Conservation (phyloP, 2,329 filamentous ascomycete genomes). For the Pseudonectria buxi region DNA sequence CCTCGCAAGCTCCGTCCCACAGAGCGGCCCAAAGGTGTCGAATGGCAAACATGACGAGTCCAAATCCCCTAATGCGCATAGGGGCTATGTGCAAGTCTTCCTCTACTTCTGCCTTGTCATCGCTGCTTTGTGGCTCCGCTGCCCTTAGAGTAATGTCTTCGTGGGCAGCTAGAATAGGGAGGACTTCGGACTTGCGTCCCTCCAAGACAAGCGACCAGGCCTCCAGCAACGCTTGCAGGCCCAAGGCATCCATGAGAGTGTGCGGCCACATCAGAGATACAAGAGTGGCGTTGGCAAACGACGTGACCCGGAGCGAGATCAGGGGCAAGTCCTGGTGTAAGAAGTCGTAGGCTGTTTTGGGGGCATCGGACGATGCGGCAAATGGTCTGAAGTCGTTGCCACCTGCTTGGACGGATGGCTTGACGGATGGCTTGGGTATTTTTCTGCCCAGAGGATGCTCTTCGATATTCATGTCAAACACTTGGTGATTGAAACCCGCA, state of each 20-base stretch:
- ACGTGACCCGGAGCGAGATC: conserved; percentile 40
- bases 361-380: conserved; percentile 7
- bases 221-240: conserved; percentile 33
- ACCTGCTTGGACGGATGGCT: conserved; percentile 7
- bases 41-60: conserved; percentile 26
- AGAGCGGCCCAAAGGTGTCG: conserved; percentile 28
- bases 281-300: conserved; percentile 44
- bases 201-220: conserved; percentile 40
- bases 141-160: conserved; percentile 28
- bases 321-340: conserved; percentile 36
- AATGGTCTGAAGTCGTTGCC: conserved; percentile 12
- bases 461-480: conserved; percentile 29
- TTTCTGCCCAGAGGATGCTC: conserved; percentile 34
- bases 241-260: conserved; percentile 40
- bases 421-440: conserved; percentile 26
- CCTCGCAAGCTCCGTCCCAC: conserved; percentile 25
- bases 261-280: conserved; percentile 41
- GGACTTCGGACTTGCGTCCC: conserved; percentile 35
- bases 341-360: conserved; percentile 31
- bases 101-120: neutral
- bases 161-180: conserved; percentile 25
- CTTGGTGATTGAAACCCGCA: conserved; percentile 33
- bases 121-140: neutral
- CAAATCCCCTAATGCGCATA: conserved; percentile 20
- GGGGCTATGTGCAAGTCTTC: conserved; percentile 7